Percentiles rank a stretch among this genome's conserved stretches.
Conservation (phyloP, 768 basidiomycete species). For the Psilocybe sp. region DNA sequence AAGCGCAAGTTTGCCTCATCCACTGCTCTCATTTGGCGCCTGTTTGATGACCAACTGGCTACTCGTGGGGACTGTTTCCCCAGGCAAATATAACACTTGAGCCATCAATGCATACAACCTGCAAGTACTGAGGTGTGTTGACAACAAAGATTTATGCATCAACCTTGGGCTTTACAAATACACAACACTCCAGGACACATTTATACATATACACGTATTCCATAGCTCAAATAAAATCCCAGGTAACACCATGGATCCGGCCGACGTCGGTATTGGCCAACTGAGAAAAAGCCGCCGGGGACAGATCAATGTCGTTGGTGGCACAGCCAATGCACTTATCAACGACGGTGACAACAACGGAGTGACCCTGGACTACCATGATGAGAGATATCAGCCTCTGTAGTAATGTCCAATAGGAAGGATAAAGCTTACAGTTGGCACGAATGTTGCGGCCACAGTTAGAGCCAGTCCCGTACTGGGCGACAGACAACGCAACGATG, state of each 20-base stretch:
- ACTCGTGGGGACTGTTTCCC: too few relatives aligned
- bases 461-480: neutral
- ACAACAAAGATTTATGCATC: too few relatives aligned
- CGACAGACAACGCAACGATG: neutral
- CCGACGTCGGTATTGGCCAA: constrained; percentile 14
- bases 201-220: too few relatives aligned
- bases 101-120: too few relatives aligned
- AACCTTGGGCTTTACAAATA: too few relatives aligned
- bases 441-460: neutral
- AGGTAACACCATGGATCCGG: constrained; percentile 15
- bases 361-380: constrained; percentile 17
- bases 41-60: too few relatives aligned
- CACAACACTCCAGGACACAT: too few relatives aligned
- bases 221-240: constrained; percentile 14
- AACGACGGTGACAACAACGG: constrained; percentile 19
- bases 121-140: too few relatives aligned
- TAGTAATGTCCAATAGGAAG: neutral
- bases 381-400: neutral
- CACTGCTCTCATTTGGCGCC: too few relatives aligned
- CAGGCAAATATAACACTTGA: too few relatives aligned
- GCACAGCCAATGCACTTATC: constrained; percentile 25
- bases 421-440: neutral
- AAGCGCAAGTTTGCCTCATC: too few relatives aligned
- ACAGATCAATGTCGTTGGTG: constrained; percentile 24
- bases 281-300: constrained; percentile 20